Conservation (phyloP, 192 early-diverging fungal species). For the Cetraspora pellucida region DNA sequence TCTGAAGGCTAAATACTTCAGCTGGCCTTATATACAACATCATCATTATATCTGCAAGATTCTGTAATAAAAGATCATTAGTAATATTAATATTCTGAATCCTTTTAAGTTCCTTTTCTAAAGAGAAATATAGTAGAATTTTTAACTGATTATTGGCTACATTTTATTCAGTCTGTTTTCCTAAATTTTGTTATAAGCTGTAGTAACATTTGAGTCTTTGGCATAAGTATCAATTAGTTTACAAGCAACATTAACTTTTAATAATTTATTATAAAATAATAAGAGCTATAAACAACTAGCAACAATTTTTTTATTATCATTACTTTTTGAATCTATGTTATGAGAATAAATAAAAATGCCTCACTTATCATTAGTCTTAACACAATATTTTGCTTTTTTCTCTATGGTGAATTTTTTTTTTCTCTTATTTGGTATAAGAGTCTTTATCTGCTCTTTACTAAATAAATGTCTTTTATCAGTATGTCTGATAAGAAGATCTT, state of each 20-base stretch:
- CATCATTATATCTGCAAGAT: conserved; percentile 23
- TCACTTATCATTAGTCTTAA: not conserved
- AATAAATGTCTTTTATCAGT: too few relatives aligned
- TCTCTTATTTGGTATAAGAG: too few relatives aligned
- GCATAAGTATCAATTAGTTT: conserved; percentile 15
- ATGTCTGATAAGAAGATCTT: not conserved
- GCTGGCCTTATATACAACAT: conserved; percentile 24
- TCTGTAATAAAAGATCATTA: not conserved
- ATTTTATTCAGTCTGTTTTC: not conserved
- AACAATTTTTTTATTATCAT: conserved; percentile 8
- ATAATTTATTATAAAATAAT: not conserved
- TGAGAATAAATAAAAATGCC: not conserved
- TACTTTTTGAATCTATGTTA: not conserved
- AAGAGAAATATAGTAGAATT: not conserved
- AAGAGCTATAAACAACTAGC: not conserved
- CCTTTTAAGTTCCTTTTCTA: conserved; percentile 8
- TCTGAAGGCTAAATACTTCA: conserved; percentile 22
- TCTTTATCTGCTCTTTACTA: conserved; percentile 18
- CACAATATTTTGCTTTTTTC: not conserved
- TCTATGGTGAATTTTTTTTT: too few relatives aligned
- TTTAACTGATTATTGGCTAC: not conserved
- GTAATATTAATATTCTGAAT: conserved; percentile 19
- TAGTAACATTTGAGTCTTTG: conserved; percentile 6
- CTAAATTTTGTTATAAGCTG: conserved; percentile 28
- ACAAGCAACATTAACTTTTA: too few relatives aligned